Evolutionary conservation across 495 filamentous ascomycete genomes (phyloP).

Genomic region (Penicillium flavigenum): DNA sequence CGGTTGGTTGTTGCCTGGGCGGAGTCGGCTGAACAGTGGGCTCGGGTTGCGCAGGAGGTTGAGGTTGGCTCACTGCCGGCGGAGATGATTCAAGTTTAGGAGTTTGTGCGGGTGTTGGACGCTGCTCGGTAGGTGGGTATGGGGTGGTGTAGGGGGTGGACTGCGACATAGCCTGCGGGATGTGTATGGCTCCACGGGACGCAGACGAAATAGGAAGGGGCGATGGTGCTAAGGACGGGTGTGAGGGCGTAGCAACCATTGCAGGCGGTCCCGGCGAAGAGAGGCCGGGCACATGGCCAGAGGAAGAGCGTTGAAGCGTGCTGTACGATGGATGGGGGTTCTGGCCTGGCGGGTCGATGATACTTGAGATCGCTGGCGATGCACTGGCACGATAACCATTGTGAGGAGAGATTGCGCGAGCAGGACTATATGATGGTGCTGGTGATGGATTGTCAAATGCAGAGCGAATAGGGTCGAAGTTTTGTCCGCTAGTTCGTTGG

Average conservation of each 20-base stretch:
- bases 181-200: slow-evolving; percentile 24
- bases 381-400: slow-evolving; percentile 68
- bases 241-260: slow-evolving; percentile 26
- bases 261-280: slow-evolving; percentile 34
- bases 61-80: slow-evolving; percentile 23
- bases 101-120: slow-evolving; percentile 22
- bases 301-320: slow-evolving; percentile 33
- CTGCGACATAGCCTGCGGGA: slow-evolving; percentile 25
- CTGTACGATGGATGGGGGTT: slow-evolving; percentile 34
- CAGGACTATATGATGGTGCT: slow-evolving; percentile 47
- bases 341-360: slow-evolving; percentile 73
- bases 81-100: slow-evolving; percentile 26
- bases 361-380: slow-evolving; percentile 84
- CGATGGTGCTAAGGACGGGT: slow-evolving; percentile 31
- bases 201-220: slow-evolving; percentile 29
- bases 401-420: slow-evolving; percentile 36
- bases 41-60: slow-evolving; percentile 18
- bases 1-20: slow-evolving; percentile 17
- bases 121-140: slow-evolving; percentile 30
- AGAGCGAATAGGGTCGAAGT: slow-evolving; percentile 83
- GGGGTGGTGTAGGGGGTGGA: slow-evolving; percentile 32
- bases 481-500: slow-evolving; percentile 64
- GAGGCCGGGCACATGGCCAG: slow-evolving; percentile 31
- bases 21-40: slow-evolving; percentile 19
- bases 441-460: slow-evolving; percentile 61